Base-by-base conservation (phyloP, 2,329 filamentous ascomycete species). In the Colletotrichum tropicicola region DNA sequence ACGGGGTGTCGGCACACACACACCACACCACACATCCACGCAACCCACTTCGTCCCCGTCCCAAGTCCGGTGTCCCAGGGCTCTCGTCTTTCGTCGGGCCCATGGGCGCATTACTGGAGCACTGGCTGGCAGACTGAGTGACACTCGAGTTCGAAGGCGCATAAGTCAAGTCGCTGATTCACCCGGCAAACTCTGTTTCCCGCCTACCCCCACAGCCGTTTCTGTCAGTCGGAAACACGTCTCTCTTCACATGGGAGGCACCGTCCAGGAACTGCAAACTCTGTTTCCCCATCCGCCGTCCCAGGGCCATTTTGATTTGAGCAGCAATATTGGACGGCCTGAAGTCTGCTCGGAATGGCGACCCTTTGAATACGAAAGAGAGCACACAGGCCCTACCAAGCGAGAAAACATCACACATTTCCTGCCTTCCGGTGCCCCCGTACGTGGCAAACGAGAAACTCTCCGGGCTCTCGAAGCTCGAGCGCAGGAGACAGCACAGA, bases 111-210 rank as follows among this genome's bases (percentile, higher is more conserved):
- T 60, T 58, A 49, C 37, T 25, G 30, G 27, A 57, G 47, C 48
- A 54, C 17, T 44, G 35, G 41, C 60, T 64, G 27, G 56, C 28
- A 51, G 47, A 45, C 13, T 37, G 35, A 47, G 39, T 35, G 27
- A 41, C 10, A 39, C 23, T 23, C 28, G 21, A 52, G 23, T 10
- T 51, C 35, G 51, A 23, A 48, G 57, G 61, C 35, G 61, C 61
- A 61, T 56, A 61, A 61, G 57, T 65, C 57, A 28, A 37, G 43
- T 44, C 61, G 49, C 57, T 61, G 61, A 65, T 65, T 65, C 57
- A 65, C 35, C 57, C 28, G 27, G 61, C 57, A 65, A 65, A 65
- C 57, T 65, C 30, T 65, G 32, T 56, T 61, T 51, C 13, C 37
- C 37, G 44, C 49, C 15, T 61, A 23, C 49, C 37, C 56, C 61